phyloP scores from a whole-genome alignment of 2,329 filamentous ascomycete genomes.

The Neonectria sp. region DNA sequence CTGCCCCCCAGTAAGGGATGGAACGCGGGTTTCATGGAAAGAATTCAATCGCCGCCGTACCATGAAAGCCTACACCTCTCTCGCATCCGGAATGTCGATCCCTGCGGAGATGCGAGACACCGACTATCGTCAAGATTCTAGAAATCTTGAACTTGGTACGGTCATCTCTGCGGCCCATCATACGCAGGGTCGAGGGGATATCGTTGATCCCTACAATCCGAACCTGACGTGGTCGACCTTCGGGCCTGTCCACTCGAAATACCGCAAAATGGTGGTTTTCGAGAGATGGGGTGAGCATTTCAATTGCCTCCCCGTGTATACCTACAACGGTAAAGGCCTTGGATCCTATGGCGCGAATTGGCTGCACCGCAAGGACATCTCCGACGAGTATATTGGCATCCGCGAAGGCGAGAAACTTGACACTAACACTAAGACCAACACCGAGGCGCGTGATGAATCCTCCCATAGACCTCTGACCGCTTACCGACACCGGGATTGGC shows the following conservation, averaged over 20 bases:
- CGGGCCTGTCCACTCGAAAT: constrained; percentile 43
- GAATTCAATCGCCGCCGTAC: not conserved
- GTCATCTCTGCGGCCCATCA: constrained; percentile 42
- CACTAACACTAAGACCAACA: not conserved
- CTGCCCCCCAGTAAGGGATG: not conserved
- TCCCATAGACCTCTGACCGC: constrained; percentile 20
- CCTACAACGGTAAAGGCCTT: constrained; percentile 38
- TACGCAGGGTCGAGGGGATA: constrained; percentile 22
- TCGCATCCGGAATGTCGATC: constrained; percentile 27
- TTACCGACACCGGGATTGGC: constrained; percentile 21
- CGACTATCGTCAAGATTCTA: constrained; percentile 1
- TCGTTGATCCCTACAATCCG: constrained; percentile 11
- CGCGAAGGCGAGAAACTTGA: constrained; percentile 26
- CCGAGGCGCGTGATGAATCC: not conserved
- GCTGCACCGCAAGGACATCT: constrained; percentile 15
- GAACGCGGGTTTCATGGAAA: too few relatives aligned
- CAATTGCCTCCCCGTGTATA: constrained; percentile 39
- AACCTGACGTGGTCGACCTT: constrained; percentile 30
- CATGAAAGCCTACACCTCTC: not conserved
- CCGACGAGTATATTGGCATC: constrained; percentile 39
- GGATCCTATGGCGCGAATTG: not conserved
- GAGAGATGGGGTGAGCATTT: constrained; percentile 38
- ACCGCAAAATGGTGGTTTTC: constrained; percentile 43
- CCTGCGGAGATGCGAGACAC: constrained; percentile 24
- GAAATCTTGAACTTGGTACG: constrained; percentile 27